These are phyloP conservation scores for Candolleomyces eurysporus DNA, from an alignment of 768 basidiomycete species.

Conservation along the genomic window DNA sequence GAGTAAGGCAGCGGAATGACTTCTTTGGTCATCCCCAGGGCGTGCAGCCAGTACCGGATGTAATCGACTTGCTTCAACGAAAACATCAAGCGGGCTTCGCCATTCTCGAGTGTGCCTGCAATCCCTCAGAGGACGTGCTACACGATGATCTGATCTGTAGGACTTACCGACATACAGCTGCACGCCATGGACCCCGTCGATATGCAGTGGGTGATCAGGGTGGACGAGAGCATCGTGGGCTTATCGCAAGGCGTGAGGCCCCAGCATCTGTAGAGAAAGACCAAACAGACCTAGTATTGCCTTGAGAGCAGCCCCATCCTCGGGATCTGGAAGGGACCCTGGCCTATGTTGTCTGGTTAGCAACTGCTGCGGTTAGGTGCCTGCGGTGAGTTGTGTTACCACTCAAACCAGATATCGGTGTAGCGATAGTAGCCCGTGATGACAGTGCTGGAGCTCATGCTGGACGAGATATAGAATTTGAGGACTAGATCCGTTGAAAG, in stretches of 20 bases:
- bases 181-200: slow-evolving; percentile 60
- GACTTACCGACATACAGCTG: slow-evolving; percentile 68
- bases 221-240: slow-evolving; percentile 69
- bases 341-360: slow-evolving; percentile 41
- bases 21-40: slow-evolving; percentile 61
- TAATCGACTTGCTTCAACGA: slow-evolving; percentile 86
- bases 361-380: not conserved
- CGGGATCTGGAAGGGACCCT: slow-evolving; percentile 51
- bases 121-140: not conserved
- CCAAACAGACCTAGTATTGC: slow-evolving; percentile 52
- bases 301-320: slow-evolving; percentile 62
- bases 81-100: slow-evolving; percentile 77
- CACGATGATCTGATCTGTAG: not conserved
- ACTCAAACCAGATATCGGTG: slow-evolving; percentile 84
- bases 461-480: not conserved
- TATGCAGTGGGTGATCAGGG: slow-evolving; percentile 69
- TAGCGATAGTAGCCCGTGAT: slow-evolving; percentile 78
- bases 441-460: slow-evolving; percentile 32
- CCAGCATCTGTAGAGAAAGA: not conserved
- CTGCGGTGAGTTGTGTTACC: slow-evolving; percentile 35
- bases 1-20: slow-evolving; percentile 75
- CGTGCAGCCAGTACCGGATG: slow-evolving; percentile 78
- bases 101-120: slow-evolving; percentile 63
- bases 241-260: slow-evolving; percentile 14
- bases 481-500: slow-evolving; percentile 4